Evolutionary conservation across 257 asterid species (phyloP).

Genomic region (Coffea eugenioides): DNA sequence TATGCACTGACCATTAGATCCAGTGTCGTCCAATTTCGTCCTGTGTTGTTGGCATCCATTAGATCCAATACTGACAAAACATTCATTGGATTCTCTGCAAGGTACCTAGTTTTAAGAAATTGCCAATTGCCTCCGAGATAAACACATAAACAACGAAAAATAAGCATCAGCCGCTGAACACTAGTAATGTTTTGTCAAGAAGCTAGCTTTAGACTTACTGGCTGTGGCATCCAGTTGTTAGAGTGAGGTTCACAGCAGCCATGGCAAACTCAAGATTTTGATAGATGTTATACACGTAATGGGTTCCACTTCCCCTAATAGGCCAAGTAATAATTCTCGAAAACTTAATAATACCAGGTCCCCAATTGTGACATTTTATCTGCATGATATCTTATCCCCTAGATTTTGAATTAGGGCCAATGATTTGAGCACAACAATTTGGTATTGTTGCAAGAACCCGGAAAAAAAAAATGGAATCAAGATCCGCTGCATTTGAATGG

Average conservation of each 20-base stretch:
- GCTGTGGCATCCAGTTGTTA: not conserved
- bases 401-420: too few relatives aligned
- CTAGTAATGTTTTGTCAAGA: not conserved
- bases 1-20: too few relatives aligned
- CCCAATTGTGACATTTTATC: not conserved
- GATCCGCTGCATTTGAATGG: too few relatives aligned
- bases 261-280: not conserved
- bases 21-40: not conserved
- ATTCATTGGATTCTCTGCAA: not conserved
- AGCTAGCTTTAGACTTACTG: not conserved
- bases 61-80: not conserved
- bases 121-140: not conserved
- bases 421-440: too few relatives aligned
- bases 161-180: not conserved
- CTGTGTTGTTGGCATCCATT: not conserved
- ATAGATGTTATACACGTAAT: not conserved
- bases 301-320: not conserved
- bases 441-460: not conserved
- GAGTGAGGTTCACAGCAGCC: not conserved
- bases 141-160: not conserved
- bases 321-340: not conserved
- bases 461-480: not conserved
- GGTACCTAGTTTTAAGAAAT: not conserved
- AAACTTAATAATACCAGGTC: not conserved
- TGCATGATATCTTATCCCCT: not conserved